Evolutionary conservation across 139 green algal species (phyloP), one percentile per base, ranked within the genome.

Genomic region (Coelastrella sp.): DNA sequence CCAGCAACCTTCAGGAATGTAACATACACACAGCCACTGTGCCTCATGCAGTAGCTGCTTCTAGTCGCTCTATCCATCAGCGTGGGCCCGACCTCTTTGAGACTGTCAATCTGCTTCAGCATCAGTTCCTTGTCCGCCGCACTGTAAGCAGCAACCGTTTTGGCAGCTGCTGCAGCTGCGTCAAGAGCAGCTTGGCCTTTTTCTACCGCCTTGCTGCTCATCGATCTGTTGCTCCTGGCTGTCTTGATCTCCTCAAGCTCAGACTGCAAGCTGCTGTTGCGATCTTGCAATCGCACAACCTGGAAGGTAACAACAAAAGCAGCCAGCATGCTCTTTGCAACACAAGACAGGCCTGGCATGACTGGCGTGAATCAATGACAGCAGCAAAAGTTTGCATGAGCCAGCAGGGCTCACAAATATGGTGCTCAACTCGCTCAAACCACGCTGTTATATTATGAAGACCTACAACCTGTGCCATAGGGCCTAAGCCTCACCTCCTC

Each of bases 61-160:
- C n/a, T n/a, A n/a, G n/a, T n/a, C n/a, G n/a, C n/a, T n/a, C n/a
- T n/a, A n/a, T n/a, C n/a, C n/a, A n/a, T n/a, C n/a, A n/a, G n/a
- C n/a, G n/a, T n/a, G n/a, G n/a, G 61, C 7, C 61, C 10, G 7
- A 68, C 95, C 57, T 90, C 65, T 54, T 94, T 94, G 23, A 96
- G 64, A 47, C 89, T 86, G 32, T 97, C 94, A 5, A 97, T 95
- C 92, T 97, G 93, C 66, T 73, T 86, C 54, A 93, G 90, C 91
- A 93, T 87, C 61, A 93, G 76, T 22, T 94, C 91, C 20, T 91
- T 89, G 65, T 95, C 93, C 7, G 89, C 85, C 3, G 56, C 71
- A 65, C 11, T 54, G 11, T 57, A 22, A 16, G 17, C 64, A 59
- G 76, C 76, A 32, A 64, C 77, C 4, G 32, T 64, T 32, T 47